Base-by-base conservation (phyloP, 1,139 yeast species). In the Pichia norvegensis region DNA sequence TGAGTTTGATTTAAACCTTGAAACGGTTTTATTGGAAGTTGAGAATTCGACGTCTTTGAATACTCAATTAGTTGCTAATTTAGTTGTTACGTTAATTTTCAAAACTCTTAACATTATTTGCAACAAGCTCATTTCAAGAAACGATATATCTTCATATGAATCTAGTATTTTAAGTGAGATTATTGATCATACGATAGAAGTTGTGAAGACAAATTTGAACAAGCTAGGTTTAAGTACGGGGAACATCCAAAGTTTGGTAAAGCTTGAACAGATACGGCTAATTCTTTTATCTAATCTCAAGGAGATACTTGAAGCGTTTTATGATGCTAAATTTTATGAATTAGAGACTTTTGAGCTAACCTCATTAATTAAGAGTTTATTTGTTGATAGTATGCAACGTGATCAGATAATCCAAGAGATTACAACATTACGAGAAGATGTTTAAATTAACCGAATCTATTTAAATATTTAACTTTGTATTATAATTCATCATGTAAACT, bases 271-370 rank as follows among this genome's bases (percentile, higher is more conserved):
- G 55, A 60, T 75, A 29, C 62, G 66, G 40, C 64, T 69, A 43
- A 62, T 83, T 38, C 60, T 83, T 44, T 72, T 70, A 31, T 69
- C 70, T 45, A 84, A 80, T 55, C 66, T 88, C 60, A 79, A 73
- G 33, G 83, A 79, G 38, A 87, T 88, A 42, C 73, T 82, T 72
- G 83, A 77, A 29, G 61, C 78, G 57, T 84, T 82, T 56, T 82
- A 81, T 57, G 79, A 78, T 50, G 94, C 90, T 16, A 83, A 80
- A 46, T 77, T 86, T 50, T 85, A 73, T 51, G 88, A 87, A 55
- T 74, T 85, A 49, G 67, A 76, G 9, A 78, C 94, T 0, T 67
- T 70, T 2, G 97, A 88, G 62, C 66, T 90, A 46, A 69, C 79
- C 4, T 61, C 67, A 10, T 67, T 88, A 57, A 69, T 90, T n/a